Evolutionary conservation across 2,329 filamentous ascomycete species (phyloP), one percentile per base, ranked within the genome.

Genomic region (Sporothrix brasiliensis): DNA sequence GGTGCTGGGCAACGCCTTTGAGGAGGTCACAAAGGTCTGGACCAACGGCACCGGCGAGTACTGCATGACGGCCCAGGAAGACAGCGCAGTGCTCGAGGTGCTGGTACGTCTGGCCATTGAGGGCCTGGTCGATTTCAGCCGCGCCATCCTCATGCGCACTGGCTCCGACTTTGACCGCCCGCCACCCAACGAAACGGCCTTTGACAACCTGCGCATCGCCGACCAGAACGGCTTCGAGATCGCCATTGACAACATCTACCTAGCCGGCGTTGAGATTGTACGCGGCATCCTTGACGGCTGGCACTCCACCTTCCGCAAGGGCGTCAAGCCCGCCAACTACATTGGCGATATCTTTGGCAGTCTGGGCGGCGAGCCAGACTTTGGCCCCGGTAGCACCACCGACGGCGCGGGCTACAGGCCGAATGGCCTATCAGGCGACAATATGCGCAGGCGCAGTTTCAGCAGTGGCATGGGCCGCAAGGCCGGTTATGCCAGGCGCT

Each of bases 11-110:
- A 83, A 87, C 60, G 85, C 87, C 0, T 92, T 92, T 76, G 88
- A 87, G 74, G 88, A 89, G 73, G 89, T 86, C 24, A 89, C 88
- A 3, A 79, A 74, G 0, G 75, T 90, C 0, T 86, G 88, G 80
- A 92, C 90, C 2, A 92, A 92, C 75, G 89, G 89, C 3, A 87
- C 85, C 0, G 89, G 88, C 0, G 78, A 83, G 6, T 92, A 92
- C 79, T 92, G 90, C 80, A 87, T 89, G 79, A 90, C 86, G 1
- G 89, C 89, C 0, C 90, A 92, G 77, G 91, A 92, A 78, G 90
- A 92, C 76, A 91, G 89, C 75, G 90, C 89, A 0, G 86, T 86
- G 0, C 84, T 92, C 0, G 89, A 90, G 74, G 89, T 86, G 5
- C 80, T 92, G 39, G 78, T 91, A 24, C 85, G 90, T 14, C 85